Percentiles rank a stretch among this genome's conserved stretches.
These are phyloP conservation scores for Ophiostoma himal-ulmi DNA, from an alignment of 2,329 filamentous ascomycete genomes.

Conservation along the genomic window DNA sequence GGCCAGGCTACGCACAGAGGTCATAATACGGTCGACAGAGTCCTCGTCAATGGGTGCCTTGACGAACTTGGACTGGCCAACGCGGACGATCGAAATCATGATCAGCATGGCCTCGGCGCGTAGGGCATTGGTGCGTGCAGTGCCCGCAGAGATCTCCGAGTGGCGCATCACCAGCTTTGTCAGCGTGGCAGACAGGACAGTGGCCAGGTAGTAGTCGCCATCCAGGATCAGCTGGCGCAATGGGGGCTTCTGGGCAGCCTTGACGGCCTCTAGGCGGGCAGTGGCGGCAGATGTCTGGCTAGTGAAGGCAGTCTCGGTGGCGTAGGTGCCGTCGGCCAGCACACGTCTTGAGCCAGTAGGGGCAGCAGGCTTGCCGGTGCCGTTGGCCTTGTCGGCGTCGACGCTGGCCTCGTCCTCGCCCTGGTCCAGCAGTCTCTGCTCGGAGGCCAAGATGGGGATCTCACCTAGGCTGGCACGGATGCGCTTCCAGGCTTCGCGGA, in stretches of 20 bases:
- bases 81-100: slow-evolving; percentile 97
- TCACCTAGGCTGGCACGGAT: slow-evolving; percentile 91
- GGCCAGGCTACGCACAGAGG: slow-evolving; percentile 83
- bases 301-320: slow-evolving; percentile 91
- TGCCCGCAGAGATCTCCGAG: slow-evolving; percentile 81
- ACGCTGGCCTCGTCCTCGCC: slow-evolving; percentile 62
- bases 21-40: slow-evolving; percentile 97
- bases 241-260: slow-evolving; percentile 92
- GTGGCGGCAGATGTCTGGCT: slow-evolving; percentile 77
- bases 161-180: slow-evolving; percentile 98
- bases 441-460: slow-evolving; percentile 92
- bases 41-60: slow-evolving; percentile 97
- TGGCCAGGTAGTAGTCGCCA: slow-evolving; percentile 92
- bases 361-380: slow-evolving; percentile 66
- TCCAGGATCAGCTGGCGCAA: slow-evolving; percentile 92
- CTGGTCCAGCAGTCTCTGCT: slow-evolving; percentile 85
- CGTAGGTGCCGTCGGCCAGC: slow-evolving; percentile 93
- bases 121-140: slow-evolving; percentile 83
- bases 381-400: slow-evolving; percentile 65
- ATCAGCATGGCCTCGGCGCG: slow-evolving; percentile 98
- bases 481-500: slow-evolving; percentile 92
- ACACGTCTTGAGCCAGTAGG: slow-evolving; percentile 85
- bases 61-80: slow-evolving; percentile 97
- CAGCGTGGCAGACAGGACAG: slow-evolving; percentile 90
- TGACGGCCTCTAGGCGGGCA: slow-evolving; percentile 90